Evolutionary conservation across 2,329 filamentous ascomycete genomes (phyloP).

Genomic region (Scedosporium minutisporum): DNA sequence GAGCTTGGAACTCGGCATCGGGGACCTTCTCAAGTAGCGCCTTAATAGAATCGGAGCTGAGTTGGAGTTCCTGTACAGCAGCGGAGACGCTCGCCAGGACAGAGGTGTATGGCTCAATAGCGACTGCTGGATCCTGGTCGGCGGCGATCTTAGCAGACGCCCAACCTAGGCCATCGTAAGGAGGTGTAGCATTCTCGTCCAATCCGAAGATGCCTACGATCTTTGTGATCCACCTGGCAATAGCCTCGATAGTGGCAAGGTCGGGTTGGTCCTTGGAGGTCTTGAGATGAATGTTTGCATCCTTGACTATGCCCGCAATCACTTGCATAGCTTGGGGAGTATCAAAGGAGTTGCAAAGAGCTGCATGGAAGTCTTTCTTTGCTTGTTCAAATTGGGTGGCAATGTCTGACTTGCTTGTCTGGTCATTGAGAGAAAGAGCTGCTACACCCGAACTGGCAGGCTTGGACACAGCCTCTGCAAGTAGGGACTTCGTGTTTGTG

Average conservation of each 20-base stretch:
- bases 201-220: conserved; percentile 81
- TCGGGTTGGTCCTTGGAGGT: conserved; percentile 35
- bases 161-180: conserved; percentile 50
- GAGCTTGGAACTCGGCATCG: conserved; percentile 33
- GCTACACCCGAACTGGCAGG: conserved; percentile 19
- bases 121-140: conserved; percentile 29
- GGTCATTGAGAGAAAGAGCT: conserved; percentile 26
- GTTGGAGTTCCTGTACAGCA: conserved; percentile 35
- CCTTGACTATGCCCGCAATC: conserved; percentile 69
- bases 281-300: conserved; percentile 56
- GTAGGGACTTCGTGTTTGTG: conserved; percentile 43
- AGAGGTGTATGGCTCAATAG: conserved; percentile 36
- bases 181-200: conserved; percentile 47
- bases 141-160: conserved; percentile 27
- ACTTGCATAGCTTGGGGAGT: conserved; percentile 69
- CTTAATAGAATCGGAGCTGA: conserved; percentile 36
- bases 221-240: conserved; percentile 72
- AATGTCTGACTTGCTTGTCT: conserved; percentile 10
- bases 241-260: conserved; percentile 37
- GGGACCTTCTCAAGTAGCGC: conserved; percentile 33
- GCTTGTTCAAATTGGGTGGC: conserved; percentile 33
- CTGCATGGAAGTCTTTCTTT: conserved; percentile 43
- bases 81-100: conserved; percentile 35
- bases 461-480: conserved; percentile 31
- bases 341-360: conserved; percentile 78